Evolutionary conservation across 2,329 filamentous ascomycete genomes (phyloP), one percentile per base, ranked within the genome.

Genomic region (Alternaria sp.): DNA sequence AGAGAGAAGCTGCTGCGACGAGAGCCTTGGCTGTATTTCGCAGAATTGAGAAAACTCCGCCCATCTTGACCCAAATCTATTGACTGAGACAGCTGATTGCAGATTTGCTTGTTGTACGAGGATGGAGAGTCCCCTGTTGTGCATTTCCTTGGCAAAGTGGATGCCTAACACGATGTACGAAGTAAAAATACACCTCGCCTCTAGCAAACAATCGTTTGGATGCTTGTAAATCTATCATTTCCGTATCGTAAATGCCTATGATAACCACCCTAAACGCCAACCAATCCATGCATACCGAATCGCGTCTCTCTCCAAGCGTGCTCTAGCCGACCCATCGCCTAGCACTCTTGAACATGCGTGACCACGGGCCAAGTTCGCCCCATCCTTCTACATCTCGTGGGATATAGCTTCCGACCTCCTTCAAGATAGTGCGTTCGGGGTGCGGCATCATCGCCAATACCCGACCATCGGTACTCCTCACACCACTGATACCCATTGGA

Each of bases 391-490:
- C 79, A 73, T 82, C 87, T 62, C 88, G 84, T 8, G 93, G 91
- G 65, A 91, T 83, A 79, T 90, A 97, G 79, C 91, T 95, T 51
- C 86, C 89, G 64, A 93, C 90, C 62, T 93, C 92, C 61, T 88
- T 89, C 83, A 96, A 83, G 62, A 97, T 89, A 15, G 92, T 96
- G n/a, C 93, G 88, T 83, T 97, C 93, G 1, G 93, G 93, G 79
- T 97, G 93, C 65, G 94, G 94, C 93, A 97, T 97, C 83, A 97
- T 88, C 7, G 93, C 93, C 70, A 97, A 80, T 1, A 96, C 92
- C 61, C 92, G 87, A 12, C 93, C 93, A 76, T 97, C 90, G 46
- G 84, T 86, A 72, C 88, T 93, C 71, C 90, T 85, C 25, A 96
- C 90, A 76, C 90, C 93, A 1, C 93, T 92, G 67, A 97, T 91